Percentiles rank a stretch among this genome's conserved stretches.
Conservation (phyloP, 306 rosid species). For the Begonia masoniana region DNA sequence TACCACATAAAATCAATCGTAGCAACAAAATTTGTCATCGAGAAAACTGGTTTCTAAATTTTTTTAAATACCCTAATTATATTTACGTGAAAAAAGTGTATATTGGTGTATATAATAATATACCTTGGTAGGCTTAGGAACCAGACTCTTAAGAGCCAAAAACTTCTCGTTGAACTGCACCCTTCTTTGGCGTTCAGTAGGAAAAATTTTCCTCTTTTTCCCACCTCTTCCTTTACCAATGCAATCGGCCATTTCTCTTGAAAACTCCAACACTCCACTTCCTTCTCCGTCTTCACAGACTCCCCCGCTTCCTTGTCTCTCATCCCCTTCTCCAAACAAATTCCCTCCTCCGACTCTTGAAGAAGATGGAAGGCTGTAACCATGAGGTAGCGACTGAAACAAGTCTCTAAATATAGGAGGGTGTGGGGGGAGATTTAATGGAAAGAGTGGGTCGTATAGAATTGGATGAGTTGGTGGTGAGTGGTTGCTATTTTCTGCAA, state of each 20-base stretch:
- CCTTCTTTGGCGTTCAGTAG: slow-evolving; percentile 50
- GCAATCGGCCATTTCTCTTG: slow-evolving; percentile 24
- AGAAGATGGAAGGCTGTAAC: slow-evolving; percentile 50
- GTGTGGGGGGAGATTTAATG: slow-evolving; percentile 76
- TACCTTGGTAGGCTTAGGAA: slow-evolving; percentile 68
- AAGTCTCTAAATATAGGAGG: slow-evolving; percentile 64
- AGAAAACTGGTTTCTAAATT: too few species aligned
- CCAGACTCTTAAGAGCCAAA: slow-evolving; percentile 26
- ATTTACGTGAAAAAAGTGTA: too few species aligned
- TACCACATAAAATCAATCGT: too few species aligned
- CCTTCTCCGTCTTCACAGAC: slow-evolving; percentile 37
- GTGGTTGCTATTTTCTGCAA: slow-evolving; percentile 1
- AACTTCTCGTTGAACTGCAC: slow-evolving; percentile 38
- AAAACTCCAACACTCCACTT: slow-evolving; percentile 59
- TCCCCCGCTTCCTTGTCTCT: slow-evolving; percentile 34
- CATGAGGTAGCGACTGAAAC: slow-evolving; percentile 60
- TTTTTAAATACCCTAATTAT: too few species aligned
- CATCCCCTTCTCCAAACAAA: slow-evolving; percentile 37
- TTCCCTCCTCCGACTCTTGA: slow-evolving; percentile 25
- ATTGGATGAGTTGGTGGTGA: slow-evolving; percentile 4
- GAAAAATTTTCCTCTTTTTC: slow-evolving; percentile 31
- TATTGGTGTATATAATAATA: background rate
- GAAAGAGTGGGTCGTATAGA: slow-evolving; percentile 46
- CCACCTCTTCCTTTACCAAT: slow-evolving; percentile 35
- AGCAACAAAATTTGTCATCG: too few species aligned